phyloP scores from a whole-genome alignment of 257 asterid genomes.

The Jacaranda mimosifolia region DNA sequence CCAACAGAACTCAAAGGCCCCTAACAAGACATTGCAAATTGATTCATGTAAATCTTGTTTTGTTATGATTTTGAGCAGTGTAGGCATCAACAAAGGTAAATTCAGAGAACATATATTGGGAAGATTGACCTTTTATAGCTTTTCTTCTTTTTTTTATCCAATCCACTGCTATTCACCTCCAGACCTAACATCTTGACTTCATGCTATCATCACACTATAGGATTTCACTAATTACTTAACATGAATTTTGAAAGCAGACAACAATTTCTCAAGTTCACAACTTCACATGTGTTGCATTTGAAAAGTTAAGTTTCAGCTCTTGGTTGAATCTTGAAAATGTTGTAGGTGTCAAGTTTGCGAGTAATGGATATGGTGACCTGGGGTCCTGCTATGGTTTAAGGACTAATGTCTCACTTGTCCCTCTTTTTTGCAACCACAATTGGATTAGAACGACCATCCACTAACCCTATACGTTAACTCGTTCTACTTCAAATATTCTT shows the following conservation, averaged over 20 bases:
- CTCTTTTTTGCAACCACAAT: slow-evolving; percentile 10
- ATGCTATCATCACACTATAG: not conserved
- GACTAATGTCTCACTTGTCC: slow-evolving; percentile 8
- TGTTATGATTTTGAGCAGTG: not conserved
- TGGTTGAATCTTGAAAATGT: not conserved
- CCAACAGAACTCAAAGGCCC: slow-evolving; percentile 12
- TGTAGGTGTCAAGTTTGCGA: not conserved
- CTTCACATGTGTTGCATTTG: not conserved
- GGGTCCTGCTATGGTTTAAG: not conserved
- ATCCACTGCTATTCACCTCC: slow-evolving; percentile 18
- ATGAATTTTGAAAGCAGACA: not conserved
- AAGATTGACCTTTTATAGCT: not conserved
- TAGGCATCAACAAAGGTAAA: not conserved
- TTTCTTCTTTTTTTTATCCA: not conserved
- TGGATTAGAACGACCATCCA: not conserved
- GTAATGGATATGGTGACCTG: not conserved
- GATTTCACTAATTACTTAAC: slow-evolving; percentile 4
- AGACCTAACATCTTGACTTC: slow-evolving; percentile 22
- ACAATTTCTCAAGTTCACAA: not conserved
- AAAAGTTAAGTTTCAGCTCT: not conserved
- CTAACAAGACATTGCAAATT: not conserved
- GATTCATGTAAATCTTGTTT: not conserved
- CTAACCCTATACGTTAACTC: slow-evolving; percentile 1
- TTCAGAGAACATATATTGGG: not conserved
- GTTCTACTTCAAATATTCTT: not conserved